Percentiles rank a stretch among this genome's conserved stretches.
phyloP scores from a whole-genome alignment of 2,329 filamentous ascomycete genomes.

The Cryphonectria parasitica region DNA sequence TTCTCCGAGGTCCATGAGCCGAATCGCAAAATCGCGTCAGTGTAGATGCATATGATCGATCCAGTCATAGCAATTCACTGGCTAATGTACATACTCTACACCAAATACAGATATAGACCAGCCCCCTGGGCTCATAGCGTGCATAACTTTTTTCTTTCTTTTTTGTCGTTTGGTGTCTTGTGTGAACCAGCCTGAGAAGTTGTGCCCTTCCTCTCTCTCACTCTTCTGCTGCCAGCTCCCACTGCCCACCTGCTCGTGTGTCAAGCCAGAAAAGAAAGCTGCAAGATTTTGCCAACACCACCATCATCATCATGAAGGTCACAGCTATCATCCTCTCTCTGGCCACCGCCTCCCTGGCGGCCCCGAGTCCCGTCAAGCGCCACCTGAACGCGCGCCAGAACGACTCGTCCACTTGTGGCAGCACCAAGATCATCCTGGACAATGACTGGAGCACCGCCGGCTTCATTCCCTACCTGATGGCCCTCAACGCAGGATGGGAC shows the following conservation, averaged over 20 bases:
- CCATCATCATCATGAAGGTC: constrained; percentile 20
- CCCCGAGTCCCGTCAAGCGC: constrained; percentile 3
- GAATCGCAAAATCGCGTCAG: background rate
- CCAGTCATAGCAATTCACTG: background rate
- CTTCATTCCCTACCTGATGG: constrained; percentile 49
- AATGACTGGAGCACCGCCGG: constrained; percentile 50
- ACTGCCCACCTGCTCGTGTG: background rate
- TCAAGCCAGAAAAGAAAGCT: background rate
- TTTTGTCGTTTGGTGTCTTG: background rate
- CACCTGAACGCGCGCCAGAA: constrained; percentile 6
- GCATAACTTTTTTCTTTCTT: background rate
- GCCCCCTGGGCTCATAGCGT: background rate
- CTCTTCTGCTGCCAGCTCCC: background rate
- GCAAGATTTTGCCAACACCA: background rate
- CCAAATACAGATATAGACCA: background rate
- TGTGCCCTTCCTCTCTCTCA: background rate
- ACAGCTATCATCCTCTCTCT: background rate
- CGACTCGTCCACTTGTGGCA: constrained; percentile 9
- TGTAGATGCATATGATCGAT: background rate
- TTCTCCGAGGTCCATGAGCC: background rate
- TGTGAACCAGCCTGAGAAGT: background rate
- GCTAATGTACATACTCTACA: background rate
- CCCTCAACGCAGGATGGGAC: constrained; percentile 48
- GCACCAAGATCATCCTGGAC: constrained; percentile 42
- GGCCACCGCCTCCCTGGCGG: constrained; percentile 17